Percentiles rank a stretch among this genome's conserved stretches.
These are phyloP conservation scores for Pyrenopolyporus hunteri DNA, from an alignment of 495 filamentous ascomycete species.

Conservation along the genomic window DNA sequence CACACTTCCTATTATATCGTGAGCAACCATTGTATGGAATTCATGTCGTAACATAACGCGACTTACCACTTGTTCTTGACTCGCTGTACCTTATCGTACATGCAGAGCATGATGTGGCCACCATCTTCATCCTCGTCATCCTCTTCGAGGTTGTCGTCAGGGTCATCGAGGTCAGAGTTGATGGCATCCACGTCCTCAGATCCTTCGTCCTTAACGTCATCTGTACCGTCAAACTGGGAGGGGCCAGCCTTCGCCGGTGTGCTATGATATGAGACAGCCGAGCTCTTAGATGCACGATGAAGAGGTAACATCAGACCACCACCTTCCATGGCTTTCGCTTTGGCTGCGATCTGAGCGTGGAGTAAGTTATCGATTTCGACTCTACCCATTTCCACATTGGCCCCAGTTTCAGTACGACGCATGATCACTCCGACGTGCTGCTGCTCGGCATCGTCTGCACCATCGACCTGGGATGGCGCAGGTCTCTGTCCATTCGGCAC, in stretches of 20 bases:
- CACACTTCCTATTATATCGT: slow-evolving; percentile 74
- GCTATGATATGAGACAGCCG: slow-evolving; percentile 26
- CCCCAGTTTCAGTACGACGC: slow-evolving; percentile 48
- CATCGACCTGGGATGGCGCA: slow-evolving; percentile 71
- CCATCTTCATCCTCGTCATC: slow-evolving; percentile 83
- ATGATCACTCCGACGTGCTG: slow-evolving; percentile 62
- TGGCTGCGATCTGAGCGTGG: slow-evolving; percentile 69
- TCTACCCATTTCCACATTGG: slow-evolving; percentile 53
- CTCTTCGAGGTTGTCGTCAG: slow-evolving; percentile 80
- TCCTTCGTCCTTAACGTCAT: slow-evolving; percentile 66
- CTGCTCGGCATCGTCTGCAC: slow-evolving; percentile 64
- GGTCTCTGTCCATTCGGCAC: slow-evolving; percentile 49
- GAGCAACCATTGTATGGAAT: slow-evolving; percentile 18
- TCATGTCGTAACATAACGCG: not conserved
- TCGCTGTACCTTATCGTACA: slow-evolving; percentile 98
- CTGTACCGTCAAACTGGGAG: slow-evolving; percentile 71
- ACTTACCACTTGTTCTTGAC: slow-evolving; percentile 98
- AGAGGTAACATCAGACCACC: slow-evolving; percentile 82
- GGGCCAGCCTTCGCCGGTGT: slow-evolving; percentile 31
- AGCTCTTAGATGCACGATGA: slow-evolving; percentile 48
- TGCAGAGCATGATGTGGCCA: slow-evolving; percentile 93
- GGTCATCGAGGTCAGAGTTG: slow-evolving; percentile 97
- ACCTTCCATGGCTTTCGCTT: slow-evolving; percentile 72
- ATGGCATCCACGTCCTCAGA: slow-evolving; percentile 91
- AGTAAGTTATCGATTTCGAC: slow-evolving; percentile 66